These are phyloP conservation scores for Dendrobium catenatum DNA, from an alignment of 106 monocot genomes.

Conservation along the genomic window DNA sequence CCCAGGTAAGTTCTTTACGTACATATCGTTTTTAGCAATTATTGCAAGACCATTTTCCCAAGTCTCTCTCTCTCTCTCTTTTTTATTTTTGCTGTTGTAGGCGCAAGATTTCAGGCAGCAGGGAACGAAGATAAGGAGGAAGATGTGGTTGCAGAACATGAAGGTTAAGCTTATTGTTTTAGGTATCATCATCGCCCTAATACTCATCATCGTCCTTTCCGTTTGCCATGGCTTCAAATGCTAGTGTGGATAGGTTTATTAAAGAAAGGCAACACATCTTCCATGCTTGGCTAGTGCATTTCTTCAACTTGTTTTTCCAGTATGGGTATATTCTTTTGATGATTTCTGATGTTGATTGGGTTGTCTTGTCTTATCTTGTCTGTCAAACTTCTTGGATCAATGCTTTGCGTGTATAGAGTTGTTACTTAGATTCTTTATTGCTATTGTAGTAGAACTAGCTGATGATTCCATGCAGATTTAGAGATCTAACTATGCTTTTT, in stretches of 20 bases:
- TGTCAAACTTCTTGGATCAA: not conserved
- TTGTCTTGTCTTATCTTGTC: not conserved
- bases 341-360: not conserved
- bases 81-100: slow-evolving; percentile 8
- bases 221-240: slow-evolving; percentile 68
- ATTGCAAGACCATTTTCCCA: no score
- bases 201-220: slow-evolving; percentile 54
- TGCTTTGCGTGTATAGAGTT: not conserved
- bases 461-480: not conserved
- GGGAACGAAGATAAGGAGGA: slow-evolving; percentile 54
- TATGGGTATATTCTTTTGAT: not conserved
- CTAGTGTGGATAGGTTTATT: not conserved
- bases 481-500: no score
- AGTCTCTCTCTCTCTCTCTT: no score
- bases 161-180: slow-evolving; percentile 63
- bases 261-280: no score
- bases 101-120: slow-evolving; percentile 61
- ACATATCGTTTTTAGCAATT: no score
- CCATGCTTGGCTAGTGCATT: no score
- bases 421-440: not conserved
- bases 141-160: slow-evolving; percentile 71
- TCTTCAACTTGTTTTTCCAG: not conserved
- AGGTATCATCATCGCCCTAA: slow-evolving; percentile 54
- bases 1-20: slow-evolving; percentile 4
- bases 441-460: not conserved